phyloP scores from a whole-genome alignment of 345 rosid species.

The Camelina neglecta region DNA sequence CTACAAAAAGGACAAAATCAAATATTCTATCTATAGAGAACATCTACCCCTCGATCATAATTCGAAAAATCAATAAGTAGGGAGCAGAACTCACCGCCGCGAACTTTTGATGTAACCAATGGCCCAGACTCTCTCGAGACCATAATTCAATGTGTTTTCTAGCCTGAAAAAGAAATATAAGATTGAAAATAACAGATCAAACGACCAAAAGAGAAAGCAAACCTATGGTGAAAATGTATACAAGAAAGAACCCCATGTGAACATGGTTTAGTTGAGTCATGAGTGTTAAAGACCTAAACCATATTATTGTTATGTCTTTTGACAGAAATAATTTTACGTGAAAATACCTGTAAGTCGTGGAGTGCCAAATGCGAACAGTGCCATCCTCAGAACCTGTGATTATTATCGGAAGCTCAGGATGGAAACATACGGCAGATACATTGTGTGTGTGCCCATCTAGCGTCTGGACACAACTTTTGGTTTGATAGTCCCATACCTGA shows the following conservation, averaged over 20 bases:
- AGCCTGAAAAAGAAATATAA: conserved; percentile 58
- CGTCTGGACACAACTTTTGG: conserved; percentile 83
- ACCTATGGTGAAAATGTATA: background rate
- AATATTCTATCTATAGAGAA: conserved; percentile 19
- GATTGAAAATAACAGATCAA: conserved; percentile 3
- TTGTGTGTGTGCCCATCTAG: conserved; percentile 84
- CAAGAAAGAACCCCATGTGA: conserved; percentile 18
- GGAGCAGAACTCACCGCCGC: conserved; percentile 65
- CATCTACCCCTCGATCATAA: conserved; percentile 1
- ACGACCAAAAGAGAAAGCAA: background rate
- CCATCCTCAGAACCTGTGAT: conserved; percentile 89
- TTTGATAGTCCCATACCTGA: conserved; percentile 91
- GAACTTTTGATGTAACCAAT: conserved; percentile 85
- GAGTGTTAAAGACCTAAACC: conserved; percentile 9
- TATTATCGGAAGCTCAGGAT: conserved; percentile 81
- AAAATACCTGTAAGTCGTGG: conserved; percentile 70
- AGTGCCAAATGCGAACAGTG: conserved; percentile 78
- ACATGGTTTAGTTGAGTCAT: background rate
- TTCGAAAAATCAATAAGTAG: conserved; percentile 6
- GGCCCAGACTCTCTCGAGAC: conserved; percentile 99
- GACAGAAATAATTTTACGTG: conserved; percentile 6
- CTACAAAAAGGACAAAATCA: conserved; percentile 7
- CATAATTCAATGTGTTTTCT: conserved; percentile 71
- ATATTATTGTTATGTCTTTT: conserved; percentile 18
- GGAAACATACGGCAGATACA: conserved; percentile 81